Percentiles rank a stretch among this genome's conserved stretches.
These are phyloP conservation scores for Fomitiporia mediterranea DNA, from an alignment of 1,284 basidiomycete species.

Conservation along the genomic window DNA sequence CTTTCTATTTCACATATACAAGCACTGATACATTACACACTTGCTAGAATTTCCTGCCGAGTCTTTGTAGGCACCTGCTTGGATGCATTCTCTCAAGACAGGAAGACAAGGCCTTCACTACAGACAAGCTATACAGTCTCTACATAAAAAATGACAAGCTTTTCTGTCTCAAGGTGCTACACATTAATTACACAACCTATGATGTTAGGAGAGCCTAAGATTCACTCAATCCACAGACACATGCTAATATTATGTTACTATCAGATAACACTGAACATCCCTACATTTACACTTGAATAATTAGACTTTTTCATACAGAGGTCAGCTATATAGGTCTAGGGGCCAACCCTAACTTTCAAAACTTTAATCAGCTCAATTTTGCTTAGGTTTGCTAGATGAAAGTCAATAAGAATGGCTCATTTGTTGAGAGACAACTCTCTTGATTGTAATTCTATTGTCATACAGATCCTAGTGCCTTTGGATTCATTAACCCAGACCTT, in stretches of 20 bases:
- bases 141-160: slow-evolving; percentile 26
- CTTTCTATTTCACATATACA: neutral
- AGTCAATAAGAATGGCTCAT: neutral
- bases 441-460: slow-evolving; percentile 9
- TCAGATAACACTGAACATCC: slow-evolving; percentile 23
- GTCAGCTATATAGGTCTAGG: neutral
- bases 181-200: slow-evolving; percentile 43
- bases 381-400: slow-evolving; percentile 37
- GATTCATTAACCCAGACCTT: slow-evolving; percentile 17
- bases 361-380: slow-evolving; percentile 28
- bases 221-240: slow-evolving; percentile 32
- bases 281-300: slow-evolving; percentile 23
- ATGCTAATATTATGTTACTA: slow-evolving; percentile 34
- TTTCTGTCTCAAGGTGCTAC: slow-evolving; percentile 29
- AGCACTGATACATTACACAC: neutral
- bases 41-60: slow-evolving; percentile 22
- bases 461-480: slow-evolving; percentile 10
- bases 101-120: slow-evolving; percentile 22
- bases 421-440: slow-evolving; percentile 22
- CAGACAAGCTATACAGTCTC: slow-evolving; percentile 19
- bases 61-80: slow-evolving; percentile 26
- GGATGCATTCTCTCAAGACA: slow-evolving; percentile 18
- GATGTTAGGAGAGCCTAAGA: slow-evolving; percentile 37
- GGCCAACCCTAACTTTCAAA: neutral
- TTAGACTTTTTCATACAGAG: slow-evolving; percentile 22